Conservation (phyloP, 1,139 yeast species). For the Pneumocystis oryctolagi region DNA sequence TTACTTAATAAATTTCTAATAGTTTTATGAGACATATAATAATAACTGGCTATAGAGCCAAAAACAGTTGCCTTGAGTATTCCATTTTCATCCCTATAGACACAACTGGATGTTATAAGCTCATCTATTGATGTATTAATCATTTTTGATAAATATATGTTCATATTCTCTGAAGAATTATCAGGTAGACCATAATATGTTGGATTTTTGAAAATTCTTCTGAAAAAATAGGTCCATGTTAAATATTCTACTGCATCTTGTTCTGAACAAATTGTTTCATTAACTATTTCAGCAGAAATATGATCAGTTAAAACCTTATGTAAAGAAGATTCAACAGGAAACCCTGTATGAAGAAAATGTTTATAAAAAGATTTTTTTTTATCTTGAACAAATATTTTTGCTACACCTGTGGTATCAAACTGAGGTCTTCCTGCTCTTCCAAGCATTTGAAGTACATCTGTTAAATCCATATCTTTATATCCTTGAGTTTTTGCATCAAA, state of each 20-base stretch:
- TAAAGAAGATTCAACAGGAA: constrained; percentile 91
- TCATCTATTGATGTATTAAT: constrained; percentile 58
- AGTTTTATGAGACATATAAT: constrained; percentile 84
- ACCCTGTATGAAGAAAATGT: constrained; percentile 85
- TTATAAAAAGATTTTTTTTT: constrained; percentile 83
- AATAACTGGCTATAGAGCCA: constrained; percentile 74
- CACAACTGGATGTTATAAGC: constrained; percentile 60
- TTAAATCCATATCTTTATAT: constrained; percentile 76
- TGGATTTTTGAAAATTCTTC: constrained; percentile 91
- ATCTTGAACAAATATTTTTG: constrained; percentile 86
- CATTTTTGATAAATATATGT: constrained; percentile 52
- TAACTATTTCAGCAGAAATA: constrained; percentile 87
- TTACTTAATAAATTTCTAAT: constrained; percentile 50
- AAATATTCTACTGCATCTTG: constrained; percentile 88
- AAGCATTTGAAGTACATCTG: constrained; percentile 85
- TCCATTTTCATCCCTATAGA: constrained; percentile 29
- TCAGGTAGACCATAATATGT: constrained; percentile 85
- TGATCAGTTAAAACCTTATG: constrained; percentile 90
- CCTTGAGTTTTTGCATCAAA: constrained; percentile 71
- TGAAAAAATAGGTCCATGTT: constrained; percentile 85
- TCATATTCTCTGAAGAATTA: constrained; percentile 45
- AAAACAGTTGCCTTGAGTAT: constrained; percentile 42
- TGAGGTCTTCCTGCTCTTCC: constrained; percentile 75
- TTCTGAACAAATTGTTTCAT: constrained; percentile 66
- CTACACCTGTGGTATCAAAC: constrained; percentile 86